Conservation (phyloP, 108 stramenopile genomes). For the Discostella pseudostelligera region DNA sequence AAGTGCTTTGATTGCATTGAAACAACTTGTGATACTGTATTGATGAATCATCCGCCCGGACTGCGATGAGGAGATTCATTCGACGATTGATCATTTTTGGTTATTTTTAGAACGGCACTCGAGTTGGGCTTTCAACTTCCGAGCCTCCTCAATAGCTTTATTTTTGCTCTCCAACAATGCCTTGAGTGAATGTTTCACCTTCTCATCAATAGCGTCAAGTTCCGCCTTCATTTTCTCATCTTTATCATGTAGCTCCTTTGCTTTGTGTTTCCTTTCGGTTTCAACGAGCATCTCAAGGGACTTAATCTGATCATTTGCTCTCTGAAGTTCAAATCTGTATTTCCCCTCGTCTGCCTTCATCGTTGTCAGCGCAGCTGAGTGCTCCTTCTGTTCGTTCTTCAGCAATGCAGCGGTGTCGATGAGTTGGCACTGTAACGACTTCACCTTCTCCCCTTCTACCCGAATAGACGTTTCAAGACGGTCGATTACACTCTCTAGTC, state of each 20-base stretch:
- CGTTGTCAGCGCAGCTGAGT: background rate
- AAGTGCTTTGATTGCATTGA: constrained; percentile 76
- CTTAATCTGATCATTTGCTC: constrained; percentile 9
- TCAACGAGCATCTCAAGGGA: constrained; percentile 10
- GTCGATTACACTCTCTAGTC: constrained; percentile 8
- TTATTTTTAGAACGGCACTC: background rate
- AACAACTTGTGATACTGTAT: constrained; percentile 52
- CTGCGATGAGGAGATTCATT: constrained; percentile 7
- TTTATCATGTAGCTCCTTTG: constrained; percentile 10
- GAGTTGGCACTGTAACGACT: constrained; percentile 10
- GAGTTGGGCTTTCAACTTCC: background rate
- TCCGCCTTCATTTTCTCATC: constrained; percentile 29
- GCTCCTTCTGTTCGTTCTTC: constrained; percentile 5
- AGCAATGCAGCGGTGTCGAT: background rate
- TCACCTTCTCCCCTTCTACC: constrained; percentile 4
- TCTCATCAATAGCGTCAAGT: constrained; percentile 25
- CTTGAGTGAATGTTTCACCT: constrained; percentile 27
- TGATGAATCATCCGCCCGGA: constrained; percentile 44
- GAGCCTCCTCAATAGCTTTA: constrained; percentile 21
- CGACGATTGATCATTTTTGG: background rate
- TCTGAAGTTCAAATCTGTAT: background rate
- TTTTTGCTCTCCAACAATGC: constrained; percentile 16
- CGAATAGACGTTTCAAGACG: constrained; percentile 13
- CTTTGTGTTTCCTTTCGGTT: constrained; percentile 14
- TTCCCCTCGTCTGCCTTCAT: constrained; percentile 5